These are phyloP conservation scores for Waltergamsia citrina DNA, from an alignment of 2,329 filamentous ascomycete genomes.

Conservation along the genomic window DNA sequence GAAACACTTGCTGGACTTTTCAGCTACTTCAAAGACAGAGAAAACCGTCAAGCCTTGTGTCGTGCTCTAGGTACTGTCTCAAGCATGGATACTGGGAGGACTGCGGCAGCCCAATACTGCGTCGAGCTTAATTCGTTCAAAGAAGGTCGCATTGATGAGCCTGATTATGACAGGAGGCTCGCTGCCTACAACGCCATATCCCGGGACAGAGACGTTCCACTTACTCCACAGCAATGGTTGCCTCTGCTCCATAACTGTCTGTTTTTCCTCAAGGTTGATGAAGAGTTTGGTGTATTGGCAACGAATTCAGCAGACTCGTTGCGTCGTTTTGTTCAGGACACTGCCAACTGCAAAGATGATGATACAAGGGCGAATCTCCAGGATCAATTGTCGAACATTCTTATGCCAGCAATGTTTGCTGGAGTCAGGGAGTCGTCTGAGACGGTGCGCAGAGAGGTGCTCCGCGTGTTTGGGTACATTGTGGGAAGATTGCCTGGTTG, in stretches of 20 bases:
- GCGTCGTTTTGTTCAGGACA: conserved; percentile 65
- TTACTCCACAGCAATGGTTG: conserved; percentile 70
- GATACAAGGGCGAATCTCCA: conserved; percentile 39
- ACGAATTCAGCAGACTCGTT: conserved; percentile 74
- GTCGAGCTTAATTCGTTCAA: conserved; percentile 73
- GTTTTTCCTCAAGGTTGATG: conserved; percentile 75
- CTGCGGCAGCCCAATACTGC: conserved; percentile 60
- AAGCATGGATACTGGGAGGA: conserved; percentile 48
- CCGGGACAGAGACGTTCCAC: conserved; percentile 43
- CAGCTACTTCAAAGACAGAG: conserved; percentile 77
- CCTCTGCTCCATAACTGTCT: conserved; percentile 84
- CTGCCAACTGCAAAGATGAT: conserved; percentile 30
- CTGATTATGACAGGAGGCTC: conserved; percentile 78
- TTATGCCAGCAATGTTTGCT: conserved; percentile 68
- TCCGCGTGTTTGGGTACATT: conserved; percentile 71
- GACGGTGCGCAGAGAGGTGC: conserved; percentile 72
- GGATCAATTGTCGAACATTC: conserved; percentile 48
- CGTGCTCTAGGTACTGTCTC: conserved; percentile 65
- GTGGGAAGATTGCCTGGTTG: conserved; percentile 62
- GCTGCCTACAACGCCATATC: conserved; percentile 67
- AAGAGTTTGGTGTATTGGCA: conserved; percentile 77
- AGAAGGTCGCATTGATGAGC: conserved; percentile 64
- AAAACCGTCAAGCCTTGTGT: conserved; percentile 66
- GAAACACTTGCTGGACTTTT: conserved; percentile 72
- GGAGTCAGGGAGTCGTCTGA: conserved; percentile 75